Conservation (phyloP, 768 basidiomycete genomes). For the Mycena maculata region DNA sequence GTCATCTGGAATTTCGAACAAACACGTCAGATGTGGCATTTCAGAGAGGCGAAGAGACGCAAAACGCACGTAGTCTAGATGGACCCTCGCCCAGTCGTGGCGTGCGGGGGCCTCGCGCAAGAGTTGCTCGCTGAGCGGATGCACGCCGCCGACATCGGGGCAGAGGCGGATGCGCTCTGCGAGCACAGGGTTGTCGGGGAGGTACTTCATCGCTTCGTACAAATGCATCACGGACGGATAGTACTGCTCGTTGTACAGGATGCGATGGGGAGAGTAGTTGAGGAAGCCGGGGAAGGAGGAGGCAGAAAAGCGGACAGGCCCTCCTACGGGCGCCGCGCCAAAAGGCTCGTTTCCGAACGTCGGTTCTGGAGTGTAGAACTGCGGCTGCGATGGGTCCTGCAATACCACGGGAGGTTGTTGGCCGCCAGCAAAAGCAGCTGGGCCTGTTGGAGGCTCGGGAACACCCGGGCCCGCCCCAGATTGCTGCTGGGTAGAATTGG, state of each 20-base stretch:
- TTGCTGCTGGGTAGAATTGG: conserved; percentile 7
- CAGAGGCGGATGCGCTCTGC: conserved; percentile 67
- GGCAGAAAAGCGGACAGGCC: conserved; percentile 22
- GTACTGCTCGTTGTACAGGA: conserved; percentile 62
- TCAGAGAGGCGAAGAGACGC: conserved; percentile 1
- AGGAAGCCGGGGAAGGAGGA: conserved; percentile 60
- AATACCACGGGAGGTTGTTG: conserved; percentile 7
- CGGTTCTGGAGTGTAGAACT: conserved; percentile 3
- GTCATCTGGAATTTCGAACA: conserved; percentile 71
- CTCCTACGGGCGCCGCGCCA: conserved; percentile 10
- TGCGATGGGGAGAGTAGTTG: conserved; percentile 73
- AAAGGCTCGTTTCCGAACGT: background rate
- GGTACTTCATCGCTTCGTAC: conserved; percentile 80
- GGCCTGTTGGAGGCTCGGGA: conserved; percentile 21
- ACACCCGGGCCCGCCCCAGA: conserved; percentile 7
- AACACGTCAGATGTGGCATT: background rate
- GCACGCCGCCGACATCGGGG: conserved; percentile 49
- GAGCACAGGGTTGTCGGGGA: conserved; percentile 60
- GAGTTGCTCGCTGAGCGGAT: conserved; percentile 40
- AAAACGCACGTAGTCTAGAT: conserved; percentile 60
- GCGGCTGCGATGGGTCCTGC: conserved; percentile 16
- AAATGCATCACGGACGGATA: conserved; percentile 82
- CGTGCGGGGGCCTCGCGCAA: conserved; percentile 49
- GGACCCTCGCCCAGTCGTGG: conserved; percentile 68
- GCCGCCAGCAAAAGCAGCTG: background rate